Percentiles rank a stretch among this genome's conserved stretches.
Conservation (phyloP, 2,329 filamentous ascomycete genomes). For the Aspergillus flavus region DNA sequence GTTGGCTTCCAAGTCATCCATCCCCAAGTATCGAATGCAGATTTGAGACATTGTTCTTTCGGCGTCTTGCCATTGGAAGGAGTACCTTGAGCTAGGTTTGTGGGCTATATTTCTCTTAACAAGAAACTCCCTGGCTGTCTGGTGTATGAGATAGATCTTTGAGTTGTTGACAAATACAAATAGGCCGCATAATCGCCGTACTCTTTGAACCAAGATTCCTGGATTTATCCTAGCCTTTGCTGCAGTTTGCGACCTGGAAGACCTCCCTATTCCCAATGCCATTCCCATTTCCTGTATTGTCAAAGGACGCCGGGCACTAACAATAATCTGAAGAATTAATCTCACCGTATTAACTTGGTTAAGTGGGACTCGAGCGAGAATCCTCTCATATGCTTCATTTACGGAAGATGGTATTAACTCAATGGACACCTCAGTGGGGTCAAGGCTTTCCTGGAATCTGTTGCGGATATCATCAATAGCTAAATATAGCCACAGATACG, state of each 20-base stretch:
- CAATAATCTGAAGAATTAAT: constrained; percentile 14
- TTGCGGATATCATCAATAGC: constrained; percentile 17
- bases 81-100: neutral
- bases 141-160: constrained; percentile 22
- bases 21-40: neutral
- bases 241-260: no score
- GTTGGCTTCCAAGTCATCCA: neutral
- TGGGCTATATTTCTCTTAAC: neutral
- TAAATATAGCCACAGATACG: constrained; percentile 25
- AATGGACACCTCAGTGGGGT: constrained; percentile 14
- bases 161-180: constrained; percentile 21
- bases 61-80: neutral
- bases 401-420: constrained; percentile 15
- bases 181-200: constrained; percentile 11
- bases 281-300: constrained; percentile 17
- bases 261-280: constrained; percentile 11
- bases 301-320: constrained; percentile 19
- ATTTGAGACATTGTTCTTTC: neutral
- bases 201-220: neutral
- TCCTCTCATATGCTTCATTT: constrained; percentile 18
- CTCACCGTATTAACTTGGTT: constrained; percentile 1
- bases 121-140: constrained; percentile 18
- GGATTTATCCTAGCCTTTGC: no score
- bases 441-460: constrained; percentile 12
- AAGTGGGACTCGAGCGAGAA: constrained; percentile 14